phyloP scores from a whole-genome alignment of 2,329 filamentous ascomycete genomes.

The Hypoxylon sp. region DNA sequence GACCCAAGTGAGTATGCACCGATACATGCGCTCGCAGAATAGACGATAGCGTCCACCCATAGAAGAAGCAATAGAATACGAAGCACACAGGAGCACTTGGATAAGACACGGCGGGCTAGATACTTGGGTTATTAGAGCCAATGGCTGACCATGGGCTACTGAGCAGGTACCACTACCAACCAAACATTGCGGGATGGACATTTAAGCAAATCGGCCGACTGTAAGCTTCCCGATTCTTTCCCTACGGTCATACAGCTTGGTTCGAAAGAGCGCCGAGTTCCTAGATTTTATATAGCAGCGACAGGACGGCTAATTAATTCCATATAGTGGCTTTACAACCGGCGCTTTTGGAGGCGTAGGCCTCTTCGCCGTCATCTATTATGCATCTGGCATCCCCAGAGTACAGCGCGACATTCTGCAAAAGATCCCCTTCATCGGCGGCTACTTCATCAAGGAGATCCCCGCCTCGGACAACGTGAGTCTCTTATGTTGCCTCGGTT shows the following conservation, averaged over 20 bases:
- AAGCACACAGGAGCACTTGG: not conserved
- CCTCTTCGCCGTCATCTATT: constrained; percentile 71
- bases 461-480: constrained; percentile 75
- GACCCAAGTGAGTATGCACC: constrained; percentile 73
- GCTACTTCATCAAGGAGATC: constrained; percentile 67
- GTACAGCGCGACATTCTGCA: constrained; percentile 72
- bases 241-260: not conserved
- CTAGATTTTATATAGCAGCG: not conserved
- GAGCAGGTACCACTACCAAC: constrained; percentile 71
- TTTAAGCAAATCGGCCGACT: constrained; percentile 62
- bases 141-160: constrained; percentile 36
- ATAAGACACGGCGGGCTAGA: not conserved
- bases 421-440: constrained; percentile 70
- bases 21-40: constrained; percentile 1
- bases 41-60: not conserved
- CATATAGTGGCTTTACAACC: constrained; percentile 64
- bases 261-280: not conserved
- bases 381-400: constrained; percentile 73
- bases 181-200: constrained; percentile 69
- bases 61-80: too few species aligned
- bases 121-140: constrained; percentile 3
- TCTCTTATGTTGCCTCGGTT: constrained; percentile 37
- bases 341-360: constrained; percentile 71
- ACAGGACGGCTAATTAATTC: constrained; percentile 12
- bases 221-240: constrained; percentile 62